phyloP scores from a whole-genome alignment of 2,329 filamentous ascomycete species.

The Mycosphaerelloides madeirae region DNA sequence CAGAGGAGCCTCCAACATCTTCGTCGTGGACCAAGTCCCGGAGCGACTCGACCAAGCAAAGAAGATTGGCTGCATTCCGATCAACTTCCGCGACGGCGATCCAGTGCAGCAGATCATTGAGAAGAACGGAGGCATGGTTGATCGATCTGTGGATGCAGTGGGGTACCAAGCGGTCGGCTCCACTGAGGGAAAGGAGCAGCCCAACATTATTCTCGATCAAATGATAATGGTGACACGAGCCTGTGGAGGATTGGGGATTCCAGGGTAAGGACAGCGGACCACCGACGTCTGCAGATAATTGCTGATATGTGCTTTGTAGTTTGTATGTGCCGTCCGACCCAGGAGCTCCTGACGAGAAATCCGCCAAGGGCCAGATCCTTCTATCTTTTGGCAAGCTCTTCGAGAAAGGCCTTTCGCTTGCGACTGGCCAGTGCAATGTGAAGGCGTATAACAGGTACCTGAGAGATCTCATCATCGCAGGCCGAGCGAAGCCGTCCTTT shows the following conservation, averaged over 20 bases:
- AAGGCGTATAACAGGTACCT: constrained; percentile 64
- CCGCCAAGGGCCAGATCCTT: constrained; percentile 59
- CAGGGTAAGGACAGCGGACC: constrained; percentile 30
- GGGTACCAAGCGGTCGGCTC: constrained; percentile 59
- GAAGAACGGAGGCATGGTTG: constrained; percentile 56
- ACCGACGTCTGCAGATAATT: neutral
- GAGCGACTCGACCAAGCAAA: constrained; percentile 56
- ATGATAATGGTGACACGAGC: constrained; percentile 59
- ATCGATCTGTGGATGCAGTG: constrained; percentile 61
- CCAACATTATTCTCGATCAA: constrained; percentile 60
- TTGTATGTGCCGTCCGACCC: constrained; percentile 49
- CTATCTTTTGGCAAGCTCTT: constrained; percentile 64
- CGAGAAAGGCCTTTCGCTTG: constrained; percentile 59
- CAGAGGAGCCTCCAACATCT: constrained; percentile 58
- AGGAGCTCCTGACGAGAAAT: constrained; percentile 57
- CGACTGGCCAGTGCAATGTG: constrained; percentile 62
- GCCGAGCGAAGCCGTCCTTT: constrained; percentile 62
- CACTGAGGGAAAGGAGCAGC: constrained; percentile 55
- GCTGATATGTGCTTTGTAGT: constrained; percentile 9
- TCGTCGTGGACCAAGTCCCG: constrained; percentile 58
- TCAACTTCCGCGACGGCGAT: constrained; percentile 58
- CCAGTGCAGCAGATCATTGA: constrained; percentile 58
- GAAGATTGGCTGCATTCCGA: constrained; percentile 58
- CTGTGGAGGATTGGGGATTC: constrained; percentile 59
- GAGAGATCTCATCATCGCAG: constrained; percentile 60